Conservation (phyloP, 2,329 filamentous ascomycete genomes). For the Exophiala sp. region DNA sequence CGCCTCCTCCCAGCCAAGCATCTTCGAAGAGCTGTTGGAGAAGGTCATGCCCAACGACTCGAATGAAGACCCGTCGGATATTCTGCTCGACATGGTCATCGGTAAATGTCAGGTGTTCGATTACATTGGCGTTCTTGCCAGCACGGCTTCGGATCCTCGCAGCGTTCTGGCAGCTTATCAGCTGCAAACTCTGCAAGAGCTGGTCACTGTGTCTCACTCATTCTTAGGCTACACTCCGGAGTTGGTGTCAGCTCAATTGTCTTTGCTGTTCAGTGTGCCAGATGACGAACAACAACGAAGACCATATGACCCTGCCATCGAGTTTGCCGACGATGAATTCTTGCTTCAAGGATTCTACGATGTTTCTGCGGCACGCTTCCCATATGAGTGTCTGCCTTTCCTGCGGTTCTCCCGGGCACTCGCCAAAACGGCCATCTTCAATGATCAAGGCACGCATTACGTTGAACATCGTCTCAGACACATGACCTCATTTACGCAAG, state of each 20-base stretch:
- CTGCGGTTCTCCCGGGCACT: conserved; percentile 64
- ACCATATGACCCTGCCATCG: conserved; percentile 32
- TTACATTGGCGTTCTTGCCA: conserved; percentile 35
- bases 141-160: background rate
- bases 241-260: conserved; percentile 60
- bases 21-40: conserved; percentile 47
- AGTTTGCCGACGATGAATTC: conserved; percentile 52
- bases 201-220: conserved; percentile 61
- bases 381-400: conserved; percentile 77
- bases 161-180: conserved; percentile 12
- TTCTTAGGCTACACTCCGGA: conserved; percentile 68
- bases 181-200: conserved; percentile 52
- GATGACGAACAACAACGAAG: conserved; percentile 1
- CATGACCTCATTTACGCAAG: conserved; percentile 70
- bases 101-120: conserved; percentile 46
- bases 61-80: conserved; percentile 44
- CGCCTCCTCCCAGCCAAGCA: conserved; percentile 34
- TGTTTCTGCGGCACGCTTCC: conserved; percentile 70
- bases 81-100: conserved; percentile 45
- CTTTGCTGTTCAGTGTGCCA: conserved; percentile 51
- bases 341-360: conserved; percentile 57
- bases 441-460: conserved; percentile 45
- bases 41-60: conserved; percentile 37
- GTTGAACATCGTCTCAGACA: conserved; percentile 61
- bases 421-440: conserved; percentile 42